Percentiles rank a stretch among this genome's conserved stretches.
Evolutionary conservation across 306 rosid species (phyloP).

Genomic region (Ceratonia siliqua): DNA sequence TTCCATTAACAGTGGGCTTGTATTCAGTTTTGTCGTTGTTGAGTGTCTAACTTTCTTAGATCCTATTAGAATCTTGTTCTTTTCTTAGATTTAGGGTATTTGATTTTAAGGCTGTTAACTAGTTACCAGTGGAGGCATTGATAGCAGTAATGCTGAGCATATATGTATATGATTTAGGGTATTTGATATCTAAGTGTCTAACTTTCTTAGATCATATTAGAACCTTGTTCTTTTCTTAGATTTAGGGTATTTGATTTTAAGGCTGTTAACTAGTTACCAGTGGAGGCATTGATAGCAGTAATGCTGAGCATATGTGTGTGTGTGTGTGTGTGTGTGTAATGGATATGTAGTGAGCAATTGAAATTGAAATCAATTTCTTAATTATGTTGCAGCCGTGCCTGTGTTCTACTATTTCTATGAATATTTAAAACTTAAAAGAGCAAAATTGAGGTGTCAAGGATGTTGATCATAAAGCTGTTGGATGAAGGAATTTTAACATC

Average conservation of each 20-base stretch:
- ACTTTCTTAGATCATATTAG: neutral
- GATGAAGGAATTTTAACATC: conserved; percentile 1
- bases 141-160: neutral
- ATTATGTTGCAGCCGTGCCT: neutral
- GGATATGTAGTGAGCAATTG: conserved; percentile 7
- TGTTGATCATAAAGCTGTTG: neutral
- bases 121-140: neutral
- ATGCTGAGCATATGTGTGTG: neutral
- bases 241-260: neutral
- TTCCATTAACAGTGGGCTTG: neutral
- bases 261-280: conserved; percentile 6
- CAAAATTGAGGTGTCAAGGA: neutral
- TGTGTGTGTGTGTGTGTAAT: neutral
- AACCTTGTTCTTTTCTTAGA: conserved; percentile 8
- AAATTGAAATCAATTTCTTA: conserved; percentile 7
- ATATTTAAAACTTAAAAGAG: conserved; percentile 1
- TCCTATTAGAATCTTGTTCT: neutral
- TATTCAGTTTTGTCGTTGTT: neutral
- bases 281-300: neutral
- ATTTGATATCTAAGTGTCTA: too few species aligned
- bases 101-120: conserved; percentile 3
- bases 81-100: neutral
- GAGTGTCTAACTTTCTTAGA: neutral
- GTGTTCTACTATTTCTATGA: neutral
- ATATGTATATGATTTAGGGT: neutral